A percentile compares a stretch with the other conserved stretches of the same genome.
Conservation (phyloP, 2,329 filamentous ascomycete species). For the Aspergillus alliaceus region DNA sequence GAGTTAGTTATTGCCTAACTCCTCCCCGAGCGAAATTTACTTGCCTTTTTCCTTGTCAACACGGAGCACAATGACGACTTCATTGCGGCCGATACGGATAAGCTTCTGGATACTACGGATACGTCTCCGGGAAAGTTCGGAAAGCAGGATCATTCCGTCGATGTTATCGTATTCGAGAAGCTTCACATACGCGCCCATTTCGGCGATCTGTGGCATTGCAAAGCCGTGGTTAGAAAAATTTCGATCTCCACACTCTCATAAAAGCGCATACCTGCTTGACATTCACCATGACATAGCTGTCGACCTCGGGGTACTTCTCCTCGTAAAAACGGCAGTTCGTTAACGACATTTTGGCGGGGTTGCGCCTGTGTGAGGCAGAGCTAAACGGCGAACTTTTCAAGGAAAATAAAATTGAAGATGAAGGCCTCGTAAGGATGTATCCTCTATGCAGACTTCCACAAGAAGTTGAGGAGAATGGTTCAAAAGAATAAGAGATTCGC, state of each 20-base stretch:
- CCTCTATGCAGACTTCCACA: constrained; percentile 7
- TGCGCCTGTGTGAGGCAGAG: constrained; percentile 27
- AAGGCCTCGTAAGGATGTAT: neutral
- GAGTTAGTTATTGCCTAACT: constrained; percentile 18
- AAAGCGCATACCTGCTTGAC: constrained; percentile 76
- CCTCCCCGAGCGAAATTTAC: constrained; percentile 19
- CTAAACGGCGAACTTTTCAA: constrained; percentile 2
- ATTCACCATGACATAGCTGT: constrained; percentile 99
- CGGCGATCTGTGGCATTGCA: constrained; percentile 70
- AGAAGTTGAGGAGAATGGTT: constrained; percentile 12
- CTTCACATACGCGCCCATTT: constrained; percentile 99
- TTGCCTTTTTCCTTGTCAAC: constrained; percentile 98
- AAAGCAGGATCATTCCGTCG: constrained; percentile 99
- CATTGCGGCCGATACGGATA: constrained; percentile 95
- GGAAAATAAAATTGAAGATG: neutral
- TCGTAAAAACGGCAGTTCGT: constrained; percentile 97
- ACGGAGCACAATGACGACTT: constrained; percentile 96
- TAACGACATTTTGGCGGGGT: constrained; percentile 77
- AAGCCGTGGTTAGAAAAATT: constrained; percentile 13
- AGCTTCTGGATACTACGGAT: constrained; percentile 99
- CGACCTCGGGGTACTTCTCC: constrained; percentile 96
- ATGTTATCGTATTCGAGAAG: constrained; percentile 99
- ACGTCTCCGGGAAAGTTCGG: constrained; percentile 94
- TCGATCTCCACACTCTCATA: neutral
- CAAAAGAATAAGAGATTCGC: constrained; percentile 8